Evolutionary conservation across 192 early-diverging fungal species (phyloP), one percentile per base, ranked within the genome.

Genomic region (Gigaspora rosea): DNA sequence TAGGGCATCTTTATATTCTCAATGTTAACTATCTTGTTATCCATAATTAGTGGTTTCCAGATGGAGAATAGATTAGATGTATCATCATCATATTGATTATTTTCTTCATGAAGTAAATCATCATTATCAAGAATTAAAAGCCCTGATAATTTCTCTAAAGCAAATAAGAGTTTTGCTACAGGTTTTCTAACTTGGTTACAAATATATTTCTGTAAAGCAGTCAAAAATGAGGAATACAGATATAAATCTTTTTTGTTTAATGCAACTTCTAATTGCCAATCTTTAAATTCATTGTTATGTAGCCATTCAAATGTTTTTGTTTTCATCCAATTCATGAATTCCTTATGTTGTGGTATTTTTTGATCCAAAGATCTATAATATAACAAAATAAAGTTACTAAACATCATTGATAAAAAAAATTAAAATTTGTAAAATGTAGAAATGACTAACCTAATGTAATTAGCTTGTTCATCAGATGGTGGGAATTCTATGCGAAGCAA

Each of bases 181-280:
- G 22, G 77, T 15, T 18, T 50, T n/a, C 76, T 67, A 4, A 78
- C 67, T 22, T 73, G 18, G 5, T 22, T 11, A 33, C 49, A 16
- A 57, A 78, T 57, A 72, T 78, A 41, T 11, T 11, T 41, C 47
- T 58, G 52, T 35, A 78, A 47, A 22, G 77, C 77, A 13, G 16
- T n/a, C 11, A 51, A 71, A 47, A 78, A 78, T 36, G 77, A 78
- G 7, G 62, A 46, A 33, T 68, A 59, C 13, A 51, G 20, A 61
- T 71, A 68, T 13, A 78, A 50, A 22, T 35, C 15, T 15, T 72
- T 27, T 61, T 71, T 68, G 18, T 78, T 61, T 7, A 54, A 72
- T 9, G 77, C 77, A 1, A 78, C 70, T 16, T 63, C 46, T 16
- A 20, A 73, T 48, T 78, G 69, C 77, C 77, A 78, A 35, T 73